phyloP scores from a whole-genome alignment of 257 asterid genomes.

The Anisodus tanguticus region DNA sequence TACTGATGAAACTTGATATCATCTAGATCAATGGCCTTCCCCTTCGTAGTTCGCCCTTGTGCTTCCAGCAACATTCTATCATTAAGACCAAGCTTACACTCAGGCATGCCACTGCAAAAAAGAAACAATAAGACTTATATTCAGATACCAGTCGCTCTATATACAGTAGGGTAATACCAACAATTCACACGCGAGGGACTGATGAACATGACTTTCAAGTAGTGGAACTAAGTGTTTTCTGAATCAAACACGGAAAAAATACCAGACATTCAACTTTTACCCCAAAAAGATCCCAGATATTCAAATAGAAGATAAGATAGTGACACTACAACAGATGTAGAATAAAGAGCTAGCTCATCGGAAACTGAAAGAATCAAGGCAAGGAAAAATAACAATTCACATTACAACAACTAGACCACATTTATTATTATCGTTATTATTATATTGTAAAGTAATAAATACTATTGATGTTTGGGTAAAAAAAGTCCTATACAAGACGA shows the following conservation, averaged over 20 bases:
- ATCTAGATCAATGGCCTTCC: conserved; percentile 96
- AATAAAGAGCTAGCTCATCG: not conserved
- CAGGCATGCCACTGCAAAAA: conserved; percentile 97
- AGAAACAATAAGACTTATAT: conserved; percentile 8
- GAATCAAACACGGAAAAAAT: not conserved
- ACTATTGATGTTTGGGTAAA: conserved; percentile 13
- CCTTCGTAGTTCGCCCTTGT: conserved; percentile 92
- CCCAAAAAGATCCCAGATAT: not conserved
- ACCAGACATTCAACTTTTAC: not conserved
- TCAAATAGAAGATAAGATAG: conserved; percentile 3
- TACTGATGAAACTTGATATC: conserved; percentile 99
- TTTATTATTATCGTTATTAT: not conserved
- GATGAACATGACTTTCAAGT: not conserved
- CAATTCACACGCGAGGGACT: not conserved
- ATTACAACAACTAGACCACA: not conserved
- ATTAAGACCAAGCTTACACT: conserved; percentile 98
- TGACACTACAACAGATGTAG: conserved; percentile 12
- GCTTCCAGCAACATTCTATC: conserved; percentile 97
- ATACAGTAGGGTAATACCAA: not conserved
- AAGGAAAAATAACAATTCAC: not conserved
- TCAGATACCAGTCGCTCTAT: conserved; percentile 3
- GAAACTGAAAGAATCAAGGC: conserved; percentile 11
- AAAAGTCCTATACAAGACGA: not conserved
- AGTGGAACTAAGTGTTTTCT: conserved; percentile 11
- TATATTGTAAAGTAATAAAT: not conserved